Evolutionary conservation across 805 yeast species (phyloP), one percentile per base, ranked within the genome.

Genomic region (Jamesozyma lodderae): DNA sequence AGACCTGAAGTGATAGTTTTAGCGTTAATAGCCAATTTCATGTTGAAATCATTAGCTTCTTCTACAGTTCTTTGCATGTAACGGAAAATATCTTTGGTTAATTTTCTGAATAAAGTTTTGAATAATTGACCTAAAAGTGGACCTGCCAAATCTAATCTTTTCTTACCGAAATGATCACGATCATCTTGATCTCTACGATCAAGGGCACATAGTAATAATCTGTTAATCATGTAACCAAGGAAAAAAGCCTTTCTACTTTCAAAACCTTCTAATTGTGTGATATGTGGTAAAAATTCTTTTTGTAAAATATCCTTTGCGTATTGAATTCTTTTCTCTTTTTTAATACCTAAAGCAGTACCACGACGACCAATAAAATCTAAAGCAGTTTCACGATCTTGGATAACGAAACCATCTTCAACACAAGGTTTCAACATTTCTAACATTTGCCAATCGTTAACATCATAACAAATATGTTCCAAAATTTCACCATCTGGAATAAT

Each of bases 31-130:
- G 98, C 98, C 56, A 92, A 75, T 37, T 94, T 87, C 68, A 92
- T 75, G 60, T 90, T 90, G 72, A 92, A 92, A 62, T 90, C 98
- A 63, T 86, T 86, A 63, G 94, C 94, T 53, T 92, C 87, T 67
- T 92, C 99, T 41, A 92, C 96, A 61, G 98, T 92, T 69, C 95
- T 83, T 65, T 90, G 97, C 98, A 92, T 90, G 64, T 88, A 90
- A 65, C 95, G 80, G 71, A 85, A 88, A 56, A 92, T 92, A 62
- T 92, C 99, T 53, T 84, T 79, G n/a, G 97, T 85, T 50, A 92
- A 73, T 62, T 92, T 92, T 66, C 85, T 83, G 73, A 92, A 92
- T 44, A 92, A 70, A 57, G 90, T 79, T 64, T 97, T 77, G 79
- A 92, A 92, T 63, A 92, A 77, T 63, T 85, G 86, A 45, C 97